Evolutionary conservation across 2,329 filamentous ascomycete genomes (phyloP), one percentile per base, ranked within the genome.

Genomic region (Epichloe hybrida): DNA sequence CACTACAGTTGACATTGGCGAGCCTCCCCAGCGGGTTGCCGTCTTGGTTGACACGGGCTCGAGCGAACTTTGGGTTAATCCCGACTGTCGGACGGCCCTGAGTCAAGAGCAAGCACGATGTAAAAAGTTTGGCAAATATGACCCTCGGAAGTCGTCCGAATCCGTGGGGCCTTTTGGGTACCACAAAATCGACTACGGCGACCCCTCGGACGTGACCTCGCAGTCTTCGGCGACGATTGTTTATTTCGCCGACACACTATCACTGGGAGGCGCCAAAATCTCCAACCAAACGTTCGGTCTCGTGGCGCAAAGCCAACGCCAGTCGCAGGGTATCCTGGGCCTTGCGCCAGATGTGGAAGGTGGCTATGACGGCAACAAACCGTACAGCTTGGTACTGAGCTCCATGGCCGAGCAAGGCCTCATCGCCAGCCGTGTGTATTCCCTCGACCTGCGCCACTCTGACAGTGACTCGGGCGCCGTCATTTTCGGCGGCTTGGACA

Each of bases 1-100:
- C 23, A 7, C 34, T 48, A 50, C 13, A 74, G 72, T 75, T 40
- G 61, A 64, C 27, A 64, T 75, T 27, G 72, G 72, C 31, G 66
- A 63, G 1, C 66, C 69, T 5, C 59, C 59, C 1, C 72, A 76
- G 54, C 62, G 57, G 11, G 62, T 75, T 37, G 68, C 70, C 11
- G 70, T 76, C 37, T 66, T 75, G 38, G 64, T 76, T 50, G 73
- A 76, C 53, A 76, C 73, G 0, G 75, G 75, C 15, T 78, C 75
- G 5, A 72, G 71, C 54, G 73, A 77, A 58, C 68, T 78, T 7
- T 79, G 75, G 75, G 72, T 77, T 41, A 75, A 78, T 53, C 74
- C 75, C 1, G 63, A 70, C 49, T 79, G 75, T 58, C 49, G 58
- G 4, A 66, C 64, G 5, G 66, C 73, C 0, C 65, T 61, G 5